Base-by-base conservation (phyloP, 495 filamentous ascomycete genomes). In the Penicillium soppii region DNA sequence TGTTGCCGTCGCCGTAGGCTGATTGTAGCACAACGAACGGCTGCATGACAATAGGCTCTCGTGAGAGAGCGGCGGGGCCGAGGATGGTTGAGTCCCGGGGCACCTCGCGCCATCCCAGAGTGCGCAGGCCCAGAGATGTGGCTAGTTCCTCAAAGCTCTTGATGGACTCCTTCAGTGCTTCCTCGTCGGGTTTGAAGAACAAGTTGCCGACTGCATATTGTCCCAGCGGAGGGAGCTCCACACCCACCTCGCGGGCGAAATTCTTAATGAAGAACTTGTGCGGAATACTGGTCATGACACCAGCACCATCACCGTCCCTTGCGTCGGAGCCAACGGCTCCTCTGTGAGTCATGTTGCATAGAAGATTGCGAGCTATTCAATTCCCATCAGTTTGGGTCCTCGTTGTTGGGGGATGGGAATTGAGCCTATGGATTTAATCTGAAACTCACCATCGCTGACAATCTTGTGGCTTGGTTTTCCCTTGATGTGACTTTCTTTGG, bases 261-360 rank as follows among this genome's bases (percentile, higher is more conserved):
- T 97, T 95, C 75, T 99, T 99, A 59, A 96, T 76, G 69, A 99
- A 99, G 72, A 99, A 99, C 69, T 86, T 95, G 78, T 99, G 94
- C 13, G 94, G 94, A 60, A 99, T 96, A 30, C 92, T 97, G 50
- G 94, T 97, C 94, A 99, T 99, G 57, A 97, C 92, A 78, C 94
- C 94, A 54, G 94, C 94, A 69, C 94, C 94, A 62, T 99, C 94
- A 59, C 94, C 94, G 70, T 99, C 94, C 71, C 94, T 88, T 48
- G 90, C 91, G 78, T 99, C 94, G 9, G 94, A 97, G 50, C 94
- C 94, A 61, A 99, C 94, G 47, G 94, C 94, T 75, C 94, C 94
- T 66, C 94, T 87, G 76, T 99, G 94, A 81, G 94, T 97, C 94
- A 99, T 99, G 79, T 99, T 99, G 76, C 95, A 99, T 49, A 99